These are phyloP conservation scores for Candida ovalis DNA, from an alignment of 805 yeast species.

Conservation along the genomic window DNA sequence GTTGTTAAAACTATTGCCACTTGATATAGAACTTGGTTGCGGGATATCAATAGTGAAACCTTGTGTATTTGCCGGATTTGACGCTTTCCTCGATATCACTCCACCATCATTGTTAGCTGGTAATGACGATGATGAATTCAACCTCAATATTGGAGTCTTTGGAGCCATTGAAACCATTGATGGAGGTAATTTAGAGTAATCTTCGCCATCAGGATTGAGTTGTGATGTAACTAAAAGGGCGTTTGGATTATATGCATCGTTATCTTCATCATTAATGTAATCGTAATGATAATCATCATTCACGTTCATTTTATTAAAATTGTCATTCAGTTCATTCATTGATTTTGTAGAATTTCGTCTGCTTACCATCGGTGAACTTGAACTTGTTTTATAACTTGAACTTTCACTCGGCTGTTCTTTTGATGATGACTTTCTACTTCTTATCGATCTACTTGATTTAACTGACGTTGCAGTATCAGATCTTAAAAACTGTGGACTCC, in stretches of 20 bases:
- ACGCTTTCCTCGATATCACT: slow-evolving; percentile 2
- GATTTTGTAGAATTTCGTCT: slow-evolving; percentile 25
- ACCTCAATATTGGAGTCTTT: slow-evolving; percentile 31
- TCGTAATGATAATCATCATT: slow-evolving; percentile 19
- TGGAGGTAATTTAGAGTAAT: slow-evolving; percentile 26
- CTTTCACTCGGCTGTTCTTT: slow-evolving; percentile 15
- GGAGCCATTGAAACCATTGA: slow-evolving; percentile 33
- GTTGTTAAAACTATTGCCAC: not conserved
- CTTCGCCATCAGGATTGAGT: slow-evolving; percentile 10
- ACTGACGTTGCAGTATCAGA: slow-evolving; percentile 31
- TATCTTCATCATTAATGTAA: slow-evolving; percentile 19
- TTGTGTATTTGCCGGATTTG: not conserved
- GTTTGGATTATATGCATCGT: slow-evolving; percentile 1
- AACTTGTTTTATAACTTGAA: slow-evolving; percentile 13
- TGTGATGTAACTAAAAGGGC: slow-evolving; percentile 10
- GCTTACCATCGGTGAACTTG: slow-evolving; percentile 21
- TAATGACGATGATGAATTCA: slow-evolving; percentile 29
- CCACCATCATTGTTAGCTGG: slow-evolving; percentile 6
- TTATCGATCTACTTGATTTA: slow-evolving; percentile 27
- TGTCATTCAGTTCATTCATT: slow-evolving; percentile 17
- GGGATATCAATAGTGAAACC: slow-evolving; percentile 2
- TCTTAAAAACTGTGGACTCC: slow-evolving; percentile 25
- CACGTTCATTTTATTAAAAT: slow-evolving; percentile 15
- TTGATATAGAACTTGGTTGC: not conserved
- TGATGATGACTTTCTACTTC: slow-evolving; percentile 25